These are phyloP conservation scores for Clitoria ternatea DNA, from an alignment of 306 rosid species.

Conservation along the genomic window DNA sequence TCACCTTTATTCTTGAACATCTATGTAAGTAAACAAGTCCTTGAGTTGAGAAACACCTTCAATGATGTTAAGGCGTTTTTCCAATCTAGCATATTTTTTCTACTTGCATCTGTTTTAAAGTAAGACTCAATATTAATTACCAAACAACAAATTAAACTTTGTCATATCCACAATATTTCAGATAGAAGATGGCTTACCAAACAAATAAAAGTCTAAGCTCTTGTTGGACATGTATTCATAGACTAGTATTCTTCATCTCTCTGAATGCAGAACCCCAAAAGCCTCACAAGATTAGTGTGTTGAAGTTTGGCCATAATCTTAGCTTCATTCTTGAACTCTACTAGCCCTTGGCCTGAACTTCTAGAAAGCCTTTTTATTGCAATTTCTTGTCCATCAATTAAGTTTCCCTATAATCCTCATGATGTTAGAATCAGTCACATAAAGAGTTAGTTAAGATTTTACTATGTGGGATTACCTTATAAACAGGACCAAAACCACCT, in stretches of 20 bases:
- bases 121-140: background rate
- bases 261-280: slow-evolving; percentile 21
- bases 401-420: slow-evolving; percentile 19
- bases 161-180: too few species aligned
- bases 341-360: slow-evolving; percentile 26
- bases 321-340: slow-evolving; percentile 30
- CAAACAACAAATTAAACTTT: too few species aligned
- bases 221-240: slow-evolving; percentile 24
- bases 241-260: slow-evolving; percentile 26
- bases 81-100: slow-evolving; percentile 22
- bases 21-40: background rate
- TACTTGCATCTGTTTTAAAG: slow-evolving; percentile 4
- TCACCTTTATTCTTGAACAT: slow-evolving; percentile 34
- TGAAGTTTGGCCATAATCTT: slow-evolving; percentile 24
- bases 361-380: slow-evolving; percentile 30
- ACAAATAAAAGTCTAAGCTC: slow-evolving; percentile 31
- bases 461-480: background rate
- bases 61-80: background rate
- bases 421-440: background rate
- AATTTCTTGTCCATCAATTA: slow-evolving; percentile 15
- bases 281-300: slow-evolving; percentile 28
- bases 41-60: background rate
- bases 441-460: background rate
- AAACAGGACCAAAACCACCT: background rate
- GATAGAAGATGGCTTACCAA: slow-evolving; percentile 31